phyloP scores from a whole-genome alignment of 1,284 basidiomycete genomes.

The Pseudozyma tsukubaensis region DNA sequence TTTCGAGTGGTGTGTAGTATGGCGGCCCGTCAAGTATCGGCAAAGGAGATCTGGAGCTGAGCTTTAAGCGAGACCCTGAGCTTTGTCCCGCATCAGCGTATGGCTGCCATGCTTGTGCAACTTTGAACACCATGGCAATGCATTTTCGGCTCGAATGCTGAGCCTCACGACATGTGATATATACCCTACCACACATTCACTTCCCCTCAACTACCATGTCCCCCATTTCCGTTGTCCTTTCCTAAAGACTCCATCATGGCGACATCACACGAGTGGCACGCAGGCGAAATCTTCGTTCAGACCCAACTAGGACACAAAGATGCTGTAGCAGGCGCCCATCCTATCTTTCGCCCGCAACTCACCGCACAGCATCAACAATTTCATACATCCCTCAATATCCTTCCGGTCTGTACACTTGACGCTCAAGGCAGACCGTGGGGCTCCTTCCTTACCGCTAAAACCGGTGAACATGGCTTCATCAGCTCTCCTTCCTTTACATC shows the following conservation, averaged over 20 bases:
- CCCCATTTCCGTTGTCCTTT: background rate
- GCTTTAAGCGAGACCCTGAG: no score
- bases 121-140: no score
- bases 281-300: conserved; percentile 37
- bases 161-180: no score
- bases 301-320: conserved; percentile 26
- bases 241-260: conserved; percentile 13
- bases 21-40: no score
- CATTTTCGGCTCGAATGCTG: no score
- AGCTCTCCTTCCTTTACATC: conserved; percentile 26
- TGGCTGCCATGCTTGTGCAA: no score
- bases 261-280: conserved; percentile 36
- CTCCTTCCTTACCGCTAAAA: conserved; percentile 18
- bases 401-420: conserved; percentile 39
- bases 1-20: no score
- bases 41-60: no score
- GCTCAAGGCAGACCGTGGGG: conserved; percentile 33
- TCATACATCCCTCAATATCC: conserved; percentile 27
- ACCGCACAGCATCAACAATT: conserved; percentile 38
- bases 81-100: no score
- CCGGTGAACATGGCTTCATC: conserved; percentile 29
- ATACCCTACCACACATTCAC: no score
- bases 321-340: conserved; percentile 32
- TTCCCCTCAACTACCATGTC: background rate
- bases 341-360: conserved; percentile 31